A percentile compares a stretch with the other conserved stretches of the same genome.
Conservation (phyloP, 306 rosid species). For the Corylus avellana region DNA sequence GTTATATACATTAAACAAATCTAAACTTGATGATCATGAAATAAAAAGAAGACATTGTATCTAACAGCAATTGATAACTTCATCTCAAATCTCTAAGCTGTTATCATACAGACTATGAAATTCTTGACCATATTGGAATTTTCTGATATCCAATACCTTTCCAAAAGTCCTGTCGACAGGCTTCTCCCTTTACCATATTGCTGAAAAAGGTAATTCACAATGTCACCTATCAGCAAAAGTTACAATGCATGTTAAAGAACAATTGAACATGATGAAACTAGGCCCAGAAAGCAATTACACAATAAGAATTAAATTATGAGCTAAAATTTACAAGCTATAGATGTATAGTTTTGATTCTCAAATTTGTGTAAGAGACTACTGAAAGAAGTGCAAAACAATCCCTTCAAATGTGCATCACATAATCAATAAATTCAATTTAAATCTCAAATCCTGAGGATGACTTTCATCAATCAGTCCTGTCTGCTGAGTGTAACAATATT, state of each 20-base stretch:
- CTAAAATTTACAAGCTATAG: conserved; percentile 5
- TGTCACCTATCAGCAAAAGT: conserved; percentile 63
- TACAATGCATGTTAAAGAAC: conserved; percentile 20
- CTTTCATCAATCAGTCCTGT: background rate
- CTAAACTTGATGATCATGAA: background rate
- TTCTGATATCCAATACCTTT: conserved; percentile 54
- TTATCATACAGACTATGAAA: background rate
- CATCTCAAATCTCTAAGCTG: conserved; percentile 21
- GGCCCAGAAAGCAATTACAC: conserved; percentile 7
- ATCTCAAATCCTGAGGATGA: background rate
- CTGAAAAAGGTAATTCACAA: conserved; percentile 78
- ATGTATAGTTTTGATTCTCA: background rate
- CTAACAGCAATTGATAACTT: background rate
- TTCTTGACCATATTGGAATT: conserved; percentile 1
- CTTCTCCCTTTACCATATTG: conserved; percentile 72
- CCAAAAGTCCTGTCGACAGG: conserved; percentile 74
- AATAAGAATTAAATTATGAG: background rate
- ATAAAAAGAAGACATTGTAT: conserved; percentile 2
- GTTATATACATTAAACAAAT: background rate
- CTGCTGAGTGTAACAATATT: background rate
- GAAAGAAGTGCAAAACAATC: background rate
- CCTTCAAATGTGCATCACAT: background rate
- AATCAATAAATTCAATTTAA: background rate
- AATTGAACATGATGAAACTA: background rate
- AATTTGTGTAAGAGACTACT: background rate